Base-by-base conservation (phyloP, 192 early-diverging fungal species). In the Coemansia sp. region DNA sequence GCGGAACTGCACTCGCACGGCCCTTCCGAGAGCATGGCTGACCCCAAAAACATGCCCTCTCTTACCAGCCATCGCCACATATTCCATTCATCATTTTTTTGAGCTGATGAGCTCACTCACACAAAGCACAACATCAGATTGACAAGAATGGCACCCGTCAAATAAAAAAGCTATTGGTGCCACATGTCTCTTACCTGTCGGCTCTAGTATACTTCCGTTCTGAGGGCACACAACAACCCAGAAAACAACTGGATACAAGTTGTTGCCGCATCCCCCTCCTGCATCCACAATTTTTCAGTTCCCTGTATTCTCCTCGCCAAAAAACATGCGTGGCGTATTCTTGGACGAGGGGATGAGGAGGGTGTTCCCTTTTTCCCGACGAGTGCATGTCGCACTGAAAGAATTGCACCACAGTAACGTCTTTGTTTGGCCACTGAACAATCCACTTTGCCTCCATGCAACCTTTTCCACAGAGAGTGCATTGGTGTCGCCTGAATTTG, bases 11-110 rank as follows among this genome's bases (percentile, higher is more conserved):
- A 24, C 24, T 10, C 15, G 46, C 46, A 50, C 46, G 46, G 46
- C 46, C 46, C 27, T 24, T 24, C 46, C 46, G 14, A 29, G 11
- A 14, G 46, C 46, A 27, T 24, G 24, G 26, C 2, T 1, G 12
- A 15, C 26, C 46, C 24, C 24, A 50, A 50, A 44, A 21, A 21
- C 21, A 44, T 8, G 12, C 46, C 27, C 46, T 27, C 15, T 50
- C 22, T 15, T 24, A 26, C 46, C 46, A 50, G 46, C 24, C 46
- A 50, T 50, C 46, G 46, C 46, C 46, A 50, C 46, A 50, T 50
- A 24, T 21, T 50, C 12, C 46, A 27, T 50, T 50, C 46, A 50
- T 27, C 26, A 22, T 12, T 14, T 50, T 22, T 12, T 14, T 50
- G 46, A 21, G 26, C 46, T 29, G 46, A 27, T 50, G 46, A 50